Conservation (phyloP, 768 basidiomycete genomes). For the Tulasnella sp. region DNA sequence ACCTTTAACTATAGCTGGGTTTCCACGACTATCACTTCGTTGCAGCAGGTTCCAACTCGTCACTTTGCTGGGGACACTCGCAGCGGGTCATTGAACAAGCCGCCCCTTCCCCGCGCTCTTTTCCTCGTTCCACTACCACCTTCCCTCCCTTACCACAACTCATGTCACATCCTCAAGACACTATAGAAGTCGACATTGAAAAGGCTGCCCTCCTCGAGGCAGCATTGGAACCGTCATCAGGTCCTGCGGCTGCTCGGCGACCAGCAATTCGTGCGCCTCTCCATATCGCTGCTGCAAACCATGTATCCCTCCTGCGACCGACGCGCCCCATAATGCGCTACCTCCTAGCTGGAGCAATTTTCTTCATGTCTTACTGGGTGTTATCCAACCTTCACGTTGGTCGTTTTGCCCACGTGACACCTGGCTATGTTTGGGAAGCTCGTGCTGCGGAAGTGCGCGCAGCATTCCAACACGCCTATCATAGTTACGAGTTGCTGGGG, state of each 20-base stretch:
- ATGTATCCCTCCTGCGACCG: neutral
- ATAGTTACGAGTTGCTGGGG: constrained; percentile 33
- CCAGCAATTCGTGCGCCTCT: neutral
- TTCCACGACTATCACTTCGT: neutral
- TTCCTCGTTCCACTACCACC: neutral
- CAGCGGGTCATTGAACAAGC: neutral
- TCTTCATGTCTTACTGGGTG: neutral
- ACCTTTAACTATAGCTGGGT: neutral
- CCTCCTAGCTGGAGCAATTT: neutral
- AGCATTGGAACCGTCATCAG: neutral
- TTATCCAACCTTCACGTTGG: neutral
- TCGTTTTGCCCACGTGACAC: neutral
- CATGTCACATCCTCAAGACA: neutral
- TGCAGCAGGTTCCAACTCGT: neutral
- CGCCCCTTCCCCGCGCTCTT: neutral
- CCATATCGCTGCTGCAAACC: neutral
- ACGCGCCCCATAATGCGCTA: neutral
- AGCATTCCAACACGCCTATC: constrained; percentile 33
- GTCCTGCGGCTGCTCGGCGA: neutral
- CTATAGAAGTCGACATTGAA: neutral
- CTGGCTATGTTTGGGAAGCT: constrained; percentile 22
- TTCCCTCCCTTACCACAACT: neutral
- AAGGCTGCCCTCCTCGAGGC: neutral
- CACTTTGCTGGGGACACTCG: neutral
- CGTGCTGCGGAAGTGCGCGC: constrained; percentile 33